Percentiles rank a stretch among this genome's conserved stretches.
Conservation (phyloP, 2,329 filamentous ascomycete genomes). For the Daldinia sp. region DNA sequence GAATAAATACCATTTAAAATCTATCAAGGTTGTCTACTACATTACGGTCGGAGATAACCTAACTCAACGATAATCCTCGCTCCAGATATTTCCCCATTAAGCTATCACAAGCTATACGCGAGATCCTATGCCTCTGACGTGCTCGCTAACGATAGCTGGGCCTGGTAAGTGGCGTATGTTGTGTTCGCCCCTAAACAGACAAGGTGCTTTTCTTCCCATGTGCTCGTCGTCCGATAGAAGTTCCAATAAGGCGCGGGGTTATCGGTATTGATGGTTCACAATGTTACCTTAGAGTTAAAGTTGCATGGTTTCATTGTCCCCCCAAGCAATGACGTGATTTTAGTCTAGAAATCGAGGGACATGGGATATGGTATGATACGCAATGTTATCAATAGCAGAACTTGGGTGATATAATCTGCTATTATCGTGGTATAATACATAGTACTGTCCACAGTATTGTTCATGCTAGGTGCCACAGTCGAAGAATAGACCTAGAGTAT, state of each 20-base stretch:
- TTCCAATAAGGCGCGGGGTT: slow-evolving; percentile 24
- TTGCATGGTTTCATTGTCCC: slow-evolving; percentile 15
- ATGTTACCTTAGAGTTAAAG: slow-evolving; percentile 23
- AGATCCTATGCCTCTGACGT: slow-evolving; percentile 24
- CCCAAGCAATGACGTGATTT: slow-evolving; percentile 41
- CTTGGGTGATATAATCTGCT: background rate
- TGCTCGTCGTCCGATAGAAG: slow-evolving; percentile 6
- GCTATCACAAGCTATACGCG: slow-evolving; percentile 8
- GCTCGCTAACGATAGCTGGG: slow-evolving; percentile 4
- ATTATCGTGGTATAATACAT: background rate
- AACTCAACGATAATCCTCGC: slow-evolving; percentile 8
- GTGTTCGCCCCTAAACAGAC: slow-evolving; percentile 2
- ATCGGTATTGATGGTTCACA: background rate
- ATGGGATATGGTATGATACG: slow-evolving; percentile 22
- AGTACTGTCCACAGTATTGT: background rate
- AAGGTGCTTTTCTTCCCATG: background rate
- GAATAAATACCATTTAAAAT: background rate
- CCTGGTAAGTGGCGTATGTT: slow-evolving; percentile 7
- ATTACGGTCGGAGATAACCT: background rate
- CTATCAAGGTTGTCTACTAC: background rate
- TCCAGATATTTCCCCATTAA: background rate
- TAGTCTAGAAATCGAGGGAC: slow-evolving; percentile 23
- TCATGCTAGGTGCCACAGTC: background rate
- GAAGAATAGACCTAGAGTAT: background rate
- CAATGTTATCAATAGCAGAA: slow-evolving; percentile 10